Percentiles rank a stretch among this genome's conserved stretches.
Evolutionary conservation across 2,329 filamentous ascomycete species (phyloP).

Genomic region (Pseudogymnoascus sp.): DNA sequence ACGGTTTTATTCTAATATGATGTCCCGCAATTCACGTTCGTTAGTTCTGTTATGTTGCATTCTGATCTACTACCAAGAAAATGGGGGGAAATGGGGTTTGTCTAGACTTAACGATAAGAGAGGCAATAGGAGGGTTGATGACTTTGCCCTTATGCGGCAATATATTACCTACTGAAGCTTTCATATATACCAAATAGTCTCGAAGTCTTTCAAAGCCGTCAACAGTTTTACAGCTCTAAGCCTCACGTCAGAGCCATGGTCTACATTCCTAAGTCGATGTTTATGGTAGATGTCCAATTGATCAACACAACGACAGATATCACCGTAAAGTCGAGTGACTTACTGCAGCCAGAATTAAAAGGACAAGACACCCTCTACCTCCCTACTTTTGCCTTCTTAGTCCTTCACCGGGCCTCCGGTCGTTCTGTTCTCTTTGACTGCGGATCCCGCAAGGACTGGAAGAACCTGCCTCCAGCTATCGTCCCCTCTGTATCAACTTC

Average conservation of each 20-base stretch:
- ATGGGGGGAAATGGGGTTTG: neutral
- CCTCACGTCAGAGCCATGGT: neutral
- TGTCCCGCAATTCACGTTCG: neutral
- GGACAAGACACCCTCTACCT: neutral
- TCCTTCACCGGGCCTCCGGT: constrained; percentile 2
- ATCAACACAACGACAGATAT: constrained; percentile 1
- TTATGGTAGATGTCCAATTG: neutral
- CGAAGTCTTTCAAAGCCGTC: neutral
- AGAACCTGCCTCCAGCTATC: constrained; percentile 24
- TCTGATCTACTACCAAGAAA: neutral
- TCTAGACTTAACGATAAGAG: neutral
- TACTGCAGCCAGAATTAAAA: neutral
- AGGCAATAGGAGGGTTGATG: neutral
- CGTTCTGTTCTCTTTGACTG: constrained; percentile 26
- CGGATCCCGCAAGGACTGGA: constrained; percentile 28
- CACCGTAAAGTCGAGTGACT: neutral
- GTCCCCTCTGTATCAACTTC: constrained; percentile 17
- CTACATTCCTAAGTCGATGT: neutral
- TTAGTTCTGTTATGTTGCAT: neutral
- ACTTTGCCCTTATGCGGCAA: neutral
- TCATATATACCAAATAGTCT: neutral
- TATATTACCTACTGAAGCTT: neutral
- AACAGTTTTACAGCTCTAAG: neutral
- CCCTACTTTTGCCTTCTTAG: neutral
- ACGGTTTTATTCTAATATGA: neutral